Evolutionary conservation across 2,329 filamentous ascomycete genomes (phyloP).

Genomic region (Calonectria honghensis): DNA sequence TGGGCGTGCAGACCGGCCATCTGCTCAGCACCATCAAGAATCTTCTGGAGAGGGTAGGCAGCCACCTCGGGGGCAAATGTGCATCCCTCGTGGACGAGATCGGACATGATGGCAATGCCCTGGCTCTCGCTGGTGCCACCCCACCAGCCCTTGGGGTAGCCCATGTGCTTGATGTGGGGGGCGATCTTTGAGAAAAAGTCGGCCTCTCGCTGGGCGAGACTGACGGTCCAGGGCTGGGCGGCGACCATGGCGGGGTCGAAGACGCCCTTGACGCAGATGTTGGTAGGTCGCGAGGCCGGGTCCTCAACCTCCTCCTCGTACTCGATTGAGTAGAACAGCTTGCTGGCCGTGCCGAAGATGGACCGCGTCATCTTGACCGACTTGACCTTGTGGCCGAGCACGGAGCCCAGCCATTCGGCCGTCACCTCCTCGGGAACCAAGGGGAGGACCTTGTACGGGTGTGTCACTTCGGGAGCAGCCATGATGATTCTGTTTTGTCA

Average conservation of each 20-base stretch:
- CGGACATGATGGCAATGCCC: conserved; percentile 62
- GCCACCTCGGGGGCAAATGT: conserved; percentile 59
- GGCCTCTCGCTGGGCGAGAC: conserved; percentile 60
- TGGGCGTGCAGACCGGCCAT: conserved; percentile 63
- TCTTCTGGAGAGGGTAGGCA: conserved; percentile 57
- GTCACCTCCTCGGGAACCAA: conserved; percentile 22
- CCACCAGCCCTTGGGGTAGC: conserved; percentile 62
- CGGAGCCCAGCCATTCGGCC: conserved; percentile 23
- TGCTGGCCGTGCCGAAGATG: conserved; percentile 27
- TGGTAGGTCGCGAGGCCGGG: not conserved
- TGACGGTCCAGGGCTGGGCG: conserved; percentile 51
- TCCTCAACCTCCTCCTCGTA: conserved; percentile 1
- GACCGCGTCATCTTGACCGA: conserved; percentile 19
- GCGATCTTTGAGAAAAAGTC: conserved; percentile 62
- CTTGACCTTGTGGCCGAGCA: conserved; percentile 20
- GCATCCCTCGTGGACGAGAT: conserved; percentile 58
- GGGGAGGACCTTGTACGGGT: conserved; percentile 18
- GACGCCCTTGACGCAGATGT: conserved; percentile 59
- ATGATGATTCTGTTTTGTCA: not conserved
- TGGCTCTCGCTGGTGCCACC: conserved; percentile 59
- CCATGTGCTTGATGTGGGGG: conserved; percentile 56
- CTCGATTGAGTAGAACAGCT: conserved; percentile 20
- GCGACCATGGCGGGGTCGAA: conserved; percentile 60
- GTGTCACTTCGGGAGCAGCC: not conserved
- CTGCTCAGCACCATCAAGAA: conserved; percentile 61